Evolutionary conservation across 805 yeast species (phyloP), one percentile per base, ranked within the genome.

Genomic region (Yarrowia hollandica): DNA sequence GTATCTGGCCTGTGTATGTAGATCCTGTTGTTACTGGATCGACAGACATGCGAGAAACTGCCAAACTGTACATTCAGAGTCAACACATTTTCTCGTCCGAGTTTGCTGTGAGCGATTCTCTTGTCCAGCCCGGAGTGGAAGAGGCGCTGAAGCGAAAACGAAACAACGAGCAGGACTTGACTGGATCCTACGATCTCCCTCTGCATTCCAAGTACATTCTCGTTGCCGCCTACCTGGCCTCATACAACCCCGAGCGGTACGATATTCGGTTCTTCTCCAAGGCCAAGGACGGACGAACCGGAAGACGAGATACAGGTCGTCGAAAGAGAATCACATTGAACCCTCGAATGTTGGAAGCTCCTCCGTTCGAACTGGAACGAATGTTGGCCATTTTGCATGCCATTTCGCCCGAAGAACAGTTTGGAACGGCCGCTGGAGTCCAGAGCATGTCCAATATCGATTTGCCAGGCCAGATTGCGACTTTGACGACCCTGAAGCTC

Each of bases 171-270:
- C 21, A 42, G 34, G 73, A 74, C 61, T 7, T 33, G 26, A 56
- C 35, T 4, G 46, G 22, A 3, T 14, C 48, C 2, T 60, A 77
- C 55, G 85, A 83, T 63, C 72, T 88, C 38, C 82, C 91, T 0
- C 68, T 67, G 8, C 78, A 81, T 52, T 79, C 92, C 2, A 86
- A 88, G 67, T 88, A 80, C 67, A 71, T 91, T n/a, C 71, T 90
- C 14, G 79, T 90, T 28, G 89, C 96, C 0, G 84, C 96, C 0
- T 91, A 86, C 69, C 72, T 90, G 48, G 95, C 96, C 0, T 89
- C 96, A 0, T 87, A 81, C 67, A 81, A 83, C 60, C 87, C 85
- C 26, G 83, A 85, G 1, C 80, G 82, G 62, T 79, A 79, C 66
- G 97, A 90, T 70, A 73, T 83, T 66, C 79, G 82, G 55, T 74